These are phyloP conservation scores for Botrytis fragariae DNA, from an alignment of 2,329 filamentous ascomycete species.

Conservation along the genomic window DNA sequence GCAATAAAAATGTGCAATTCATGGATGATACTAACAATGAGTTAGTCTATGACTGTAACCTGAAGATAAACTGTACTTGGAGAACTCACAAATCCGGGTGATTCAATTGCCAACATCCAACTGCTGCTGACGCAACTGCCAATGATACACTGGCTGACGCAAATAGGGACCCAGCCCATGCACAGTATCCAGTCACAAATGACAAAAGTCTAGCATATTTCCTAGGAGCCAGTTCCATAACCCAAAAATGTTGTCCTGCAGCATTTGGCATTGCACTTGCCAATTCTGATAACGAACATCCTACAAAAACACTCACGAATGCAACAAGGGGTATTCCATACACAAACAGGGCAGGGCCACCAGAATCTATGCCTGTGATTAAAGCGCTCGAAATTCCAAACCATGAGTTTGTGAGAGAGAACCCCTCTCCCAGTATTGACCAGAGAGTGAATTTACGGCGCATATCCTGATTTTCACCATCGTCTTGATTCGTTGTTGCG, in stretches of 20 bases:
- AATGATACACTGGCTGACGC: constrained; percentile 16
- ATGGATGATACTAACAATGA: neutral
- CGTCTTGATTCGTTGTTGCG: neutral
- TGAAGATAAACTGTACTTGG: neutral
- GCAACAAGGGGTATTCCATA: constrained; percentile 17
- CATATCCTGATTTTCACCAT: neutral
- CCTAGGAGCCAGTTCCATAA: constrained; percentile 17
- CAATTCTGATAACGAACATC: constrained; percentile 17
- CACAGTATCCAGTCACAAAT: constrained; percentile 17
- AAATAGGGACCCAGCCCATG: constrained; percentile 19
- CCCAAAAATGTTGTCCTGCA: constrained; percentile 21
- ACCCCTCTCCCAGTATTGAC: constrained; percentile 19
- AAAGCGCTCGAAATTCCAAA: constrained; percentile 19
- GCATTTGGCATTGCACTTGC: constrained; percentile 20
- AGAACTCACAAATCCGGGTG: constrained; percentile 15
- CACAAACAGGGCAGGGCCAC: constrained; percentile 19
- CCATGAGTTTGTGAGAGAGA: constrained; percentile 20
- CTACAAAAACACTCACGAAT: constrained; percentile 5
- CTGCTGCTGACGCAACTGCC: constrained; percentile 14
- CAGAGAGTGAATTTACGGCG: constrained; percentile 18
- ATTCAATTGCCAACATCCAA: constrained; percentile 18
- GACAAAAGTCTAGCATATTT: constrained; percentile 18
- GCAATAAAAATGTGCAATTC: constrained; percentile 19
- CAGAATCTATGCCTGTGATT: constrained; percentile 17
- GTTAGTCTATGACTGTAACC: neutral